phyloP scores from a whole-genome alignment of 441 rosid genomes.

The Kokia cookei region DNA sequence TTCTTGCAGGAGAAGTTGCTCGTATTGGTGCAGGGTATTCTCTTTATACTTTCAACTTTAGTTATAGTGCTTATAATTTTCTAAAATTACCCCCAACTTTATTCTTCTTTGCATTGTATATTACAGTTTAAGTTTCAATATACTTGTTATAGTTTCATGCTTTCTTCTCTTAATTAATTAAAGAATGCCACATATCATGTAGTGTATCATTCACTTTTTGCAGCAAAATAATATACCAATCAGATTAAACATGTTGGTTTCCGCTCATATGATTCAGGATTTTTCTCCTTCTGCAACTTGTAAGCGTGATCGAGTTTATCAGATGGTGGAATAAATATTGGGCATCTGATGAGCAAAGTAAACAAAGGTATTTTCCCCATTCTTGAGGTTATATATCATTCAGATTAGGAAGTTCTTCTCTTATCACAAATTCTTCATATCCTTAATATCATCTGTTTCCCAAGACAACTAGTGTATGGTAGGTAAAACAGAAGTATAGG shows the following conservation, averaged over 20 bases:
- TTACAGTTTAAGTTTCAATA: neutral
- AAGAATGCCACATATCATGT: neutral
- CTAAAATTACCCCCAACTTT: neutral
- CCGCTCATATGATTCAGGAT: constrained; percentile 35
- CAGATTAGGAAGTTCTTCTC: neutral
- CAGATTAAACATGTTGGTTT: neutral
- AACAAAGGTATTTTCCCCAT: constrained; percentile 38
- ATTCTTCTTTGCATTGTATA: neutral
- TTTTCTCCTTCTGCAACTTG: constrained; percentile 79
- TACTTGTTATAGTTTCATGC: neutral
- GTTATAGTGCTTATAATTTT: neutral
- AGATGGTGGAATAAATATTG: constrained; percentile 88
- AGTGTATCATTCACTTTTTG: neutral
- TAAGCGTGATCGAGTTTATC: constrained; percentile 77
- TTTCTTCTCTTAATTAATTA: neutral
- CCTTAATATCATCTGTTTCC: neutral
- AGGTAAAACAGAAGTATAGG: neutral
- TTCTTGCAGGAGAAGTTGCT: constrained; percentile 76
- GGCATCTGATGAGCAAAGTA: constrained; percentile 57
- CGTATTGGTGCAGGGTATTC: constrained; percentile 86
- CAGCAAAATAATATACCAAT: no score
- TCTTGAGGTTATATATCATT: neutral
- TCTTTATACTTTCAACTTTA: constrained; percentile 26
- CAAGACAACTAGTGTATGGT: neutral
- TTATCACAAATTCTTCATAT: neutral